A percentile compares a stretch with the other conserved stretches of the same genome.
Evolutionary conservation across 2,329 filamentous ascomycete genomes (phyloP).

Genomic region (Fusarium haematococcum): DNA sequence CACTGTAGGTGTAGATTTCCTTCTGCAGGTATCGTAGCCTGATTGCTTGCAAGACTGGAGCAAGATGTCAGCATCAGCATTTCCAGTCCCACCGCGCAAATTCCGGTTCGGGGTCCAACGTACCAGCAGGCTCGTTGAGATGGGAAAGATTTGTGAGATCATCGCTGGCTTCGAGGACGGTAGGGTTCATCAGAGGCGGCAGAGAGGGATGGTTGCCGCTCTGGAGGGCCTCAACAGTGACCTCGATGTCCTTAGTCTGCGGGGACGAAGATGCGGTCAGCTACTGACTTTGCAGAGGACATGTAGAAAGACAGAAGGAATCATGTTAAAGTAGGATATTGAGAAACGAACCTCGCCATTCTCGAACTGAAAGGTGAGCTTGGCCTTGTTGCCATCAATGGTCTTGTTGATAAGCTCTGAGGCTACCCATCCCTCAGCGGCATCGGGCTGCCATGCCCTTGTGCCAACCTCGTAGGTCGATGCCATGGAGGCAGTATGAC

Average conservation of each 20-base stretch:
- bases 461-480: conserved; percentile 97
- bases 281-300: background rate
- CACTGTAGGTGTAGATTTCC: conserved; percentile 99
- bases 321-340: background rate
- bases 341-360: conserved; percentile 82
- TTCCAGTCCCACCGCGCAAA: background rate
- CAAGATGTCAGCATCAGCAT: conserved; percentile 39
- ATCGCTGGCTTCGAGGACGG: conserved; percentile 98
- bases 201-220: conserved; percentile 81
- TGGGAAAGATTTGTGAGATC: conserved; percentile 97
- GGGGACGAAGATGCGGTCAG: conserved; percentile 24
- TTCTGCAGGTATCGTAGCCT: conserved; percentile 97
- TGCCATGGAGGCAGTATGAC: conserved; percentile 73
- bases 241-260: conserved; percentile 80
- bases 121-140: conserved; percentile 97
- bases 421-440: conserved; percentile 95
- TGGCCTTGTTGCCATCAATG: conserved; percentile 86
- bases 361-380: conserved; percentile 87
- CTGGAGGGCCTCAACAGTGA: conserved; percentile 80
- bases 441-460: conserved; percentile 97
- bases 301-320: background rate
- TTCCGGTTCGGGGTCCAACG: conserved; percentile 12
- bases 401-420: conserved; percentile 92
- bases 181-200: conserved; percentile 96
- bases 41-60: conserved; percentile 92